Evolutionary conservation across 768 basidiomycete species (phyloP), one percentile per base, ranked within the genome.

Genomic region (Tylopilus felleus): DNA sequence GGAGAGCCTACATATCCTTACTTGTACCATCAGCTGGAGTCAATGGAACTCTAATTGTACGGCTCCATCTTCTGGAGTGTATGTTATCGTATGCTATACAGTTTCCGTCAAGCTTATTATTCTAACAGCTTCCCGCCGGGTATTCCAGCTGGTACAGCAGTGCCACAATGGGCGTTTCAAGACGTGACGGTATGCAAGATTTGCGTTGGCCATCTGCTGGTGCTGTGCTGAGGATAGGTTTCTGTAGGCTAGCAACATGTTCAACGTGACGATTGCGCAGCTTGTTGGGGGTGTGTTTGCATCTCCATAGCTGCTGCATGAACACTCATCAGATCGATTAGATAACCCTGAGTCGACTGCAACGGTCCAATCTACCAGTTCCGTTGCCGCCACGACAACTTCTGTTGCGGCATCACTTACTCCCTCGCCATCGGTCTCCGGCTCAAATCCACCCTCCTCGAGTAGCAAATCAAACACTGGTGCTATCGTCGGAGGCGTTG

Each of bases 21-120:
- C 31, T 33, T 57, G 12, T 16, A 2, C 17, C 23, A 44, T 48
- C 49, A 82, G 80, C n/a, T 84, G 83, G 82, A 73, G 67, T 42
- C 53, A 65, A 31, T 84, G 82, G 82, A 64, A 73, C 33, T 64
- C 59, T 35, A 80, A 82, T 60, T 83, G 82, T 48, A 57, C 76
- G 2, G 68, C 51, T 5, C 57, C 77, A 21, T 75, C 67, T 50
- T 52, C 62, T 10, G 59, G 23, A n/a, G 60, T 67, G 66, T 63
- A 55, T 21, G 66, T 62, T 50, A 38, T 17, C 22, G 21, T 46
- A 5, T 51, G 7, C 17, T 17, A 5, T 38, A 3, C 10, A 31
- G 23, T 43, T 40, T 19, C 22, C 16, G 10, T 23, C 3, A 19
- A 17, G n/a, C 29, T 58, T n/a, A 60, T 17, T 10, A 27, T 28